Base-by-base conservation (phyloP, 768 basidiomycete genomes). In the Leccinellum rugosiceps region DNA sequence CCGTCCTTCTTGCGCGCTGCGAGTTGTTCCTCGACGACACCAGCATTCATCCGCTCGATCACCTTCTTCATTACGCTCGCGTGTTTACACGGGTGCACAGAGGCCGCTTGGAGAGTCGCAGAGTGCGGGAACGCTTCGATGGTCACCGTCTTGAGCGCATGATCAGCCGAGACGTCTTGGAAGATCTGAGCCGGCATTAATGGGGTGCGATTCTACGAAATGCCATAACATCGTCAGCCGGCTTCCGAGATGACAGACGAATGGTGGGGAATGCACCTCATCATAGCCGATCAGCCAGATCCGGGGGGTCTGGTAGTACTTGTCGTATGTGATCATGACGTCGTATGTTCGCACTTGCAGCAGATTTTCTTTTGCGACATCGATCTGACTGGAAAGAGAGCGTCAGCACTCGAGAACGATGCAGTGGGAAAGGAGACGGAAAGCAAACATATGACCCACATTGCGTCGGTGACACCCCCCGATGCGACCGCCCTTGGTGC, bases 61-160 rank as follows among this genome's bases (percentile, higher is more conserved):
- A 98, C 93, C 72, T 98, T 98, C 83, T 97, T 98, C 97, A 99
- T 99, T 57, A 99, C 97, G 72, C 88, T 92, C 1, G 94, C 91
- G 72, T 99, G 96, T 70, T 97, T 98, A 83, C 96, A 99, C 2
- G 96, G 96, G 72, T 99, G 96, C 11, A 99, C 96, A 0, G 90
- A 94, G 0, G 95, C 97, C 1, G 88, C 86, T 69, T 92, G 88
- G 47, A 95, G 80, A 11, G 87, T 85, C 1, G 83, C 76, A 0
- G 90, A 90, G 74, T 98, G 94, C n/a, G 95, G 94, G 83, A 99
- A 99, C 0, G 88, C 84, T 72, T 99, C 97, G 74, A 98, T 96
- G 1, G 97, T 99, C 52, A 99, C 95, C 1, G 97, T 99, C 79
- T 99, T 98, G 76, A 93, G 84, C 0, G 97, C 97, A 68, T 98